Evolutionary conservation across 306 rosid species (phyloP), one percentile per base, ranked within the genome.

Genomic region (Sphenostylis stenocarpa): DNA sequence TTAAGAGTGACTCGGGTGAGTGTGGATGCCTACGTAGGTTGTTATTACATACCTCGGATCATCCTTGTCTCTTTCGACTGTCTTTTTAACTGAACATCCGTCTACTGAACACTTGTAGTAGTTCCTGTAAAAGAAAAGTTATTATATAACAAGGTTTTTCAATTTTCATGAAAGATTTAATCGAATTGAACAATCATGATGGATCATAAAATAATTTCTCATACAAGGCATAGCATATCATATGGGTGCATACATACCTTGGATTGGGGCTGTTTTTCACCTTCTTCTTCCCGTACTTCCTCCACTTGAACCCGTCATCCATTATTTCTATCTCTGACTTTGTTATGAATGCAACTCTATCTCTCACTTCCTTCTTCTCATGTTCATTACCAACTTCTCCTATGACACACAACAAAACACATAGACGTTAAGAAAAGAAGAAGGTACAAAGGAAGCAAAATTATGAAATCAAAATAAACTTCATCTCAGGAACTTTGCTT

Each of bases 211-310:
- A 11, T 21, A 21, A 12, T 23, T 10, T 1, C 15, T 21, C 5
- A 3, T 4, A 48, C n/a, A 48, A 48, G n/a, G 56, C 56, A 49
- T 47, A 49, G 23, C 28, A 26, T 26, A 26, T 1, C 28, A 26
- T 26, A 2, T 26, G 28, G 28, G 4, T 2, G 20, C 17, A 53
- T 20, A 8, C 9, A 53, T 60, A 94, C 98, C 96, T 94, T 10
- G 97, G 98, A 78, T 94, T 83, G 43, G 96, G 93, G 87, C 90
- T 94, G 89, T 92, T 90, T 83, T 94, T 94, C 19, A 91, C 98
- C 93, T 77, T 90, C 73, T 94, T 94, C 84, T 94, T 94, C 45
- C 98, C 98, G 31, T 94, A 94, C 84, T 94, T 94, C 77, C 97
- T 88, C 98, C 98, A 94, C 73, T 64, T 94, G 90, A 82, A 91